These are phyloP conservation scores for Limnanthes douglasii DNA, from an alignment of 345 rosid species.

Conservation along the genomic window DNA sequence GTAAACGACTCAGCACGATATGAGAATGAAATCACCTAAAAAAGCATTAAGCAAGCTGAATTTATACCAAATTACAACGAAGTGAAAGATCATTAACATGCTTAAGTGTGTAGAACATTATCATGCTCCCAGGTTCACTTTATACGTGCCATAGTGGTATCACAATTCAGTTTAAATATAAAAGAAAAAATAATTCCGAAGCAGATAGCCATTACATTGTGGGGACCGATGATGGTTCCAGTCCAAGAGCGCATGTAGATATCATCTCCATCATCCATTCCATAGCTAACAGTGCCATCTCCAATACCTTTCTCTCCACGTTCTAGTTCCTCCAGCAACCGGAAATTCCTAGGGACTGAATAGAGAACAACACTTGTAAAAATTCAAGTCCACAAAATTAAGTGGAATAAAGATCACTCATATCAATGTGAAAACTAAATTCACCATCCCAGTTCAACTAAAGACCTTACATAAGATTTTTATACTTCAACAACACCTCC, in stretches of 20 bases:
- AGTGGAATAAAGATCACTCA: not conserved
- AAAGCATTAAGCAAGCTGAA: not conserved
- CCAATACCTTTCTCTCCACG: slow-evolving; percentile 80
- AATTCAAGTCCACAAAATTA: not conserved
- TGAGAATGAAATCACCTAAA: not conserved
- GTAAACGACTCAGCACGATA: no score
- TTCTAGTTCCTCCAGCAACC: slow-evolving; percentile 57
- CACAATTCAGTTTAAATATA: not conserved
- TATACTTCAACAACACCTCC: not conserved
- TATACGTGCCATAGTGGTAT: not conserved
- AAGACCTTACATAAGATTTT: not conserved
- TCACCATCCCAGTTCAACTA: not conserved
- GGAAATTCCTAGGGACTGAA: slow-evolving; percentile 51
- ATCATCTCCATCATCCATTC: slow-evolving; percentile 99
- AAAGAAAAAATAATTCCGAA: not conserved
- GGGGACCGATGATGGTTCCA: slow-evolving; percentile 54
- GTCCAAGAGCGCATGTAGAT: slow-evolving; percentile 92
- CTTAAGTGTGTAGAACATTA: not conserved
- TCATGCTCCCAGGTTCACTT: not conserved
- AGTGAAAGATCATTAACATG: not conserved
- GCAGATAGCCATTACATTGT: slow-evolving; percentile 25
- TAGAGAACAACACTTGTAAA: not conserved
- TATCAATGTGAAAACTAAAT: not conserved
- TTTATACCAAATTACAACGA: not conserved
- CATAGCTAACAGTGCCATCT: slow-evolving; percentile 95